Percentiles rank a stretch among this genome's conserved stretches.
phyloP scores from a whole-genome alignment of 257 asterid genomes.

The Penstemon eatonii region DNA sequence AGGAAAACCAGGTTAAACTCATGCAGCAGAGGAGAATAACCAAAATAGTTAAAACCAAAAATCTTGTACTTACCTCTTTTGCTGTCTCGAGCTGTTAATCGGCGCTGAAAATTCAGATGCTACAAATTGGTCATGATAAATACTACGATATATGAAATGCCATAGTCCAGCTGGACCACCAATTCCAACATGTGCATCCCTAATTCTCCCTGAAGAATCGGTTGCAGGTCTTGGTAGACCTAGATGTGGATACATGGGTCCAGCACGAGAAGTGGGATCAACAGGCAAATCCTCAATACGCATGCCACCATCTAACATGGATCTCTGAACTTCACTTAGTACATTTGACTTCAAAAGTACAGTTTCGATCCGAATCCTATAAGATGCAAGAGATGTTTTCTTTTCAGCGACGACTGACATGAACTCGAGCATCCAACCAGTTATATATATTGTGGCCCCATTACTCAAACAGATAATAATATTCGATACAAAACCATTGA shows the following conservation, averaged over 20 bases:
- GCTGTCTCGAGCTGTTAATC: slow-evolving; percentile 69
- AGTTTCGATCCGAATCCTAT: slow-evolving; percentile 77
- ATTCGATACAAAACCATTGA: slow-evolving; percentile 3
- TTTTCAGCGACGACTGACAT: slow-evolving; percentile 25
- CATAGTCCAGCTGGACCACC: slow-evolving; percentile 99
- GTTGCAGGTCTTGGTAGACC: slow-evolving; percentile 55
- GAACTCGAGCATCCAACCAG: slow-evolving; percentile 20
- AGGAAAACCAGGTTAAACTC: slow-evolving; percentile 16
- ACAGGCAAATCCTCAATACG: slow-evolving; percentile 72
- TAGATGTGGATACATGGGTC: slow-evolving; percentile 51
- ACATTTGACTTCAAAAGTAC: slow-evolving; percentile 86
- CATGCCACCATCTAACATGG: slow-evolving; percentile 84
- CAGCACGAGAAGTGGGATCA: slow-evolving; percentile 57
- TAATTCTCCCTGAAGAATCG: slow-evolving; percentile 47
- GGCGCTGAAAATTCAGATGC: slow-evolving; percentile 92
- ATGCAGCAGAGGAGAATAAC: slow-evolving; percentile 21
- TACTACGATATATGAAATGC: slow-evolving; percentile 94
- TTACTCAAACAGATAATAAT: not conserved
- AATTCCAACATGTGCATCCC: slow-evolving; percentile 49
- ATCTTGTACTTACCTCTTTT: slow-evolving; percentile 60
- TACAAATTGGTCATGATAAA: slow-evolving; percentile 82
- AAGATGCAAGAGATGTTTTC: slow-evolving; percentile 26
- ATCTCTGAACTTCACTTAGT: slow-evolving; percentile 85
- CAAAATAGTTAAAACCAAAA: slow-evolving; percentile 20
- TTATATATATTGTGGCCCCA: slow-evolving; percentile 21